phyloP scores from a whole-genome alignment of 371 early-diverging fungal genomes.

The Mycotypha africana region DNA sequence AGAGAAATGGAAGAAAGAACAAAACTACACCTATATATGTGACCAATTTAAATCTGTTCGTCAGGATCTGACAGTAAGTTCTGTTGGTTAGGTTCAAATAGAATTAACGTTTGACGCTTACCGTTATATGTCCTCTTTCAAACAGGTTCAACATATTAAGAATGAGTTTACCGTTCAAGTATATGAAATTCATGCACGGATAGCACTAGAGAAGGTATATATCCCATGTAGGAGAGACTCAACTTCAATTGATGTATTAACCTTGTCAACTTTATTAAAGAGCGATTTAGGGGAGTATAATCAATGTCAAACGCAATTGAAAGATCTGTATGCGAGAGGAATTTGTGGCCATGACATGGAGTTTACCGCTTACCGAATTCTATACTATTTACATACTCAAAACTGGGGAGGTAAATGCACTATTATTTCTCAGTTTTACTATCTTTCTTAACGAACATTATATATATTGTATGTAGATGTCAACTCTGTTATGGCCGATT shows the following conservation, averaged over 20 bases:
- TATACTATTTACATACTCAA: constrained; percentile 85
- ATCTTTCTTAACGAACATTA: not conserved
- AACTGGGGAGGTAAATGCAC: constrained; percentile 66
- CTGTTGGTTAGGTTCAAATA: no score
- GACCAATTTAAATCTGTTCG: constrained; percentile 94
- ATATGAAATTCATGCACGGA: constrained; percentile 91
- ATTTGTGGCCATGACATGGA: constrained; percentile 73
- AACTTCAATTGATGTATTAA: no score
- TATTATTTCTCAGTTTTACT: not conserved
- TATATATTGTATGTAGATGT: constrained; percentile 46
- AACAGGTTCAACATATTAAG: constrained; percentile 75
- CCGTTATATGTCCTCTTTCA: no score
- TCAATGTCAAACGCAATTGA: constrained; percentile 92
- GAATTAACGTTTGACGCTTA: no score
- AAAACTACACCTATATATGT: constrained; percentile 88
- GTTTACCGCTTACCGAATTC: constrained; percentile 86
- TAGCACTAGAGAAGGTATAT: constrained; percentile 88
- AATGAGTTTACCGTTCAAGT: constrained; percentile 90
- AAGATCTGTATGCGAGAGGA: constrained; percentile 69
- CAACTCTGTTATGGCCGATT: constrained; percentile 56
- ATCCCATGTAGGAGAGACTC: no score
- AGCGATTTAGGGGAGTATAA: constrained; percentile 95
- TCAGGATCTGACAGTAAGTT: constrained; percentile 86
- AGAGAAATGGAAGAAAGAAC: constrained; percentile 73
- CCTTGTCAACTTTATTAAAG: constrained; percentile 24